These are phyloP conservation scores for Aureobasidium vineae DNA, from an alignment of 2,329 filamentous ascomycete species.

Conservation along the genomic window DNA sequence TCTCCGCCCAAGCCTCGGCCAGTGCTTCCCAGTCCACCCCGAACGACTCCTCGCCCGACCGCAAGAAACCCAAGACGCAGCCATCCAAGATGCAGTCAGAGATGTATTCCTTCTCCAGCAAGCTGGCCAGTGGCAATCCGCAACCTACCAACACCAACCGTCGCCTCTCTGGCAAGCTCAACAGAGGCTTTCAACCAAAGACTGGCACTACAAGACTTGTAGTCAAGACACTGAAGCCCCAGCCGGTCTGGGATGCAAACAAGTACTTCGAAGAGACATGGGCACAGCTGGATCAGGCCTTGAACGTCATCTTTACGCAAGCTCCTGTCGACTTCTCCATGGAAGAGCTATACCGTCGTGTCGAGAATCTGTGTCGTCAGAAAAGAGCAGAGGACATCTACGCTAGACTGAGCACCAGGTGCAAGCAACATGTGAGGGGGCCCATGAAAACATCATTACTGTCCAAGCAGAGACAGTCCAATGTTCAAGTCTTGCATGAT, in stretches of 20 bases:
- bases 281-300: conserved; percentile 68
- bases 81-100: conserved; percentile 16
- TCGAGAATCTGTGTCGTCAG: conserved; percentile 86
- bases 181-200: conserved; percentile 62
- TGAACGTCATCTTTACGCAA: conserved; percentile 70
- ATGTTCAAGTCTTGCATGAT: conserved; percentile 62
- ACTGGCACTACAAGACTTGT: conserved; percentile 78
- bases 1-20: conserved; percentile 4
- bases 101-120: conserved; percentile 21
- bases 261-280: conserved; percentile 76
- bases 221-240: conserved; percentile 84
- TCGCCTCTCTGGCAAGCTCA: background rate
- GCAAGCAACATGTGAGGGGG: conserved; percentile 60
- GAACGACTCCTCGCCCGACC: background rate
- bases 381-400: conserved; percentile 68
- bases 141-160: background rate
- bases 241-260: conserved; percentile 63
- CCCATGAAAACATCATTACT: conserved; percentile 60
- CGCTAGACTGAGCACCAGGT: conserved; percentile 62
- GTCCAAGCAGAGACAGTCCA: conserved; percentile 54
- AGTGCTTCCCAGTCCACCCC: background rate
- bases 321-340: conserved; percentile 65
- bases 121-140: conserved; percentile 2
- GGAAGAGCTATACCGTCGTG: conserved; percentile 83
- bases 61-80: conserved; percentile 13